Evolutionary conservation across 129 eudicot species (phyloP).

Genomic region (Ambrosia artemisiifolia): DNA sequence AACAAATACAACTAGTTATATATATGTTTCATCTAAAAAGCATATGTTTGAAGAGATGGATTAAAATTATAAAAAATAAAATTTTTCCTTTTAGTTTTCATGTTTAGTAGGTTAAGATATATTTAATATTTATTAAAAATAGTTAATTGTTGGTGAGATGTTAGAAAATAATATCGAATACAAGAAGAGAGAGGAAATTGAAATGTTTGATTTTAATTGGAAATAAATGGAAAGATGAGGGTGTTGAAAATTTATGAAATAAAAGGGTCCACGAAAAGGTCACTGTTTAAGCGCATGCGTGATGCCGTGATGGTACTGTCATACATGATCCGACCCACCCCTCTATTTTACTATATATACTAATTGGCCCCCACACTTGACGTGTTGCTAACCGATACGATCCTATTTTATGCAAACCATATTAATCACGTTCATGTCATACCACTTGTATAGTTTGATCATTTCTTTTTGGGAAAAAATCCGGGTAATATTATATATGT

Average conservation of each 20-base stretch:
- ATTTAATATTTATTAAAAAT: not conserved
- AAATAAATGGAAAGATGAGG: constrained; percentile 18
- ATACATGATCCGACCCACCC: constrained; percentile 31
- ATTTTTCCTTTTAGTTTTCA: too few relatives aligned
- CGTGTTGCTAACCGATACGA: not conserved
- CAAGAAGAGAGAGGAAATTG: not conserved
- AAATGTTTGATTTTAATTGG: not conserved
- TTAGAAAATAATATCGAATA: not conserved
- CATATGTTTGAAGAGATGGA: too few relatives aligned
- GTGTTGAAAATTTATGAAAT: not conserved
- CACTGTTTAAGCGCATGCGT: constrained; percentile 39
- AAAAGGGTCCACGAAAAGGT: constrained; percentile 31
- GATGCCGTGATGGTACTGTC: constrained; percentile 39
- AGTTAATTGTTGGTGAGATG: not conserved
- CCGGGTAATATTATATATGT: not conserved
- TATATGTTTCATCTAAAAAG: too few relatives aligned
- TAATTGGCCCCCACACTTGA: constrained; percentile 17
- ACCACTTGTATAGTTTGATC: not conserved
- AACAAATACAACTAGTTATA: too few relatives aligned
- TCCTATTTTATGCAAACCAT: constrained; percentile 1
- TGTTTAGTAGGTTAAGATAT: too few relatives aligned
- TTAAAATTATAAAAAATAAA: too few relatives aligned
- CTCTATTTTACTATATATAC: constrained; percentile 26
- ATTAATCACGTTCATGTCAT: not conserved
- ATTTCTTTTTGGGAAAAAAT: not conserved